phyloP scores from a whole-genome alignment of 345 rosid genomes.

The Dimocarpus longan region DNA sequence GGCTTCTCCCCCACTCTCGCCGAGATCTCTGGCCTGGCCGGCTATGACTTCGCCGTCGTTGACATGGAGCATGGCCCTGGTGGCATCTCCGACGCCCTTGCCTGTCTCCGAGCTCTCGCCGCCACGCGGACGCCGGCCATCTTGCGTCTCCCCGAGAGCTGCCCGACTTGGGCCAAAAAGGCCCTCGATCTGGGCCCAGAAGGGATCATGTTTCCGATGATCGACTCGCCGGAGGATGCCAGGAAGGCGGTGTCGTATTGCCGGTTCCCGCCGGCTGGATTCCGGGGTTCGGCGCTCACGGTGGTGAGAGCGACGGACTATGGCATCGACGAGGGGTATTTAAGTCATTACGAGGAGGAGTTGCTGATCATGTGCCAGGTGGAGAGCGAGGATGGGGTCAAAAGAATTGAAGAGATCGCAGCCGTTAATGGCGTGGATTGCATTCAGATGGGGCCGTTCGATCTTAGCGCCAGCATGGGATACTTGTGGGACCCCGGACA shows the following conservation, averaged over 20 bases:
- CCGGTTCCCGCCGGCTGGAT: conserved; percentile 74
- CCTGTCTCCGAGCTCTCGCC: conserved; percentile 69
- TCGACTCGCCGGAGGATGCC: conserved; percentile 64
- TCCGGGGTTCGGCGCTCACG: conserved; percentile 86
- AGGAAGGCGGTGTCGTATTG: conserved; percentile 78
- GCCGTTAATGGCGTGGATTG: conserved; percentile 90
- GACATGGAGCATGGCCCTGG: conserved; percentile 99
- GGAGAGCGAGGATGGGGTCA: conserved; percentile 70
- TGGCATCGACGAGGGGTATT: conserved; percentile 83
- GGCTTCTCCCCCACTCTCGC: conserved; percentile 90
- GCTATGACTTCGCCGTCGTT: conserved; percentile 84
- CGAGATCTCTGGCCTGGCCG: conserved; percentile 83
- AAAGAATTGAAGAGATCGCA: conserved; percentile 69
- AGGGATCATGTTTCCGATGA: conserved; percentile 95
- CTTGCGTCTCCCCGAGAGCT: conserved; percentile 79
- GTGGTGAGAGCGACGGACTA: conserved; percentile 81
- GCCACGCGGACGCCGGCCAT: conserved; percentile 62
- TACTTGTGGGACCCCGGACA: conserved; percentile 94
- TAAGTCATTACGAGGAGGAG: conserved; percentile 66
- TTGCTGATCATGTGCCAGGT: conserved; percentile 90
- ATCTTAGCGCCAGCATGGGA: conserved; percentile 86
- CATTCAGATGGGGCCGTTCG: conserved; percentile 94
- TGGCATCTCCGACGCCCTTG: conserved; percentile 70
- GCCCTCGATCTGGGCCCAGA: conserved; percentile 92
- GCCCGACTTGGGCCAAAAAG: conserved; percentile 76